Evolutionary conservation across 257 asterid genomes (phyloP), one percentile per base, ranked within the genome.

Genomic region (Mentha longifolia): DNA sequence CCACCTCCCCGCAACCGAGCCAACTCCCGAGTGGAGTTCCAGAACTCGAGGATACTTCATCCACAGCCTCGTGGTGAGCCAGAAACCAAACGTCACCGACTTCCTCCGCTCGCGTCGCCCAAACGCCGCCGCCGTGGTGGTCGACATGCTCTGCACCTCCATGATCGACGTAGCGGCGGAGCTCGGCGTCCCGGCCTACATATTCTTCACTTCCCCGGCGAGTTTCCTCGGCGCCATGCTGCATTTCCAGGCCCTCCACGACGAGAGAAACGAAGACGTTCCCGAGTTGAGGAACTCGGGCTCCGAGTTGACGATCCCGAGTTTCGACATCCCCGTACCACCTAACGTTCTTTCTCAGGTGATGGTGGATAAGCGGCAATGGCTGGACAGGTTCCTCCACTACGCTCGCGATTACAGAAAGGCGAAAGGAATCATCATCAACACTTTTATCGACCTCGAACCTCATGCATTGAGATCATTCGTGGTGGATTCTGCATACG

Each of bases 141-240:
- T 74, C 2, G 94, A 91, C 82, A 91, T 88, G 97, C 57, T 88
- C 6, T 84, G 85, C 75, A 84, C 94, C 15, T 31, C 83, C 43
- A 82, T 91, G 77, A 91, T 91, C 50, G 85, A 63, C 6, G 88
- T 85, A 10, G 90, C 85, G 0, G 79, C 67, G 14, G 87, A 90
- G 50, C 71, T 85, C 11, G 61, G 64, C 15, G 64, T 88, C 57
- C 82, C 89, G 0, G 49, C 77, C 79, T 85, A 82, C 33, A 78
- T 88, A 15, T 87, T 88, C 71, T 86, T 84, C 82, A 73, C 92
- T 3, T 88, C 95, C 11, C 84, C 91, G 6, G 92, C 87, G 0
- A 84, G 83, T 30, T 88, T 90, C 79, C 84, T 88, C 9, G 83
- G 88, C 8, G 65, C 83, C 7, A 83, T 86, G 89, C 80, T 90